Percentiles rank a stretch among this genome's conserved stretches.
phyloP scores from a whole-genome alignment of 2,329 filamentous ascomycete genomes.

The Blastomyces gilchristii region DNA sequence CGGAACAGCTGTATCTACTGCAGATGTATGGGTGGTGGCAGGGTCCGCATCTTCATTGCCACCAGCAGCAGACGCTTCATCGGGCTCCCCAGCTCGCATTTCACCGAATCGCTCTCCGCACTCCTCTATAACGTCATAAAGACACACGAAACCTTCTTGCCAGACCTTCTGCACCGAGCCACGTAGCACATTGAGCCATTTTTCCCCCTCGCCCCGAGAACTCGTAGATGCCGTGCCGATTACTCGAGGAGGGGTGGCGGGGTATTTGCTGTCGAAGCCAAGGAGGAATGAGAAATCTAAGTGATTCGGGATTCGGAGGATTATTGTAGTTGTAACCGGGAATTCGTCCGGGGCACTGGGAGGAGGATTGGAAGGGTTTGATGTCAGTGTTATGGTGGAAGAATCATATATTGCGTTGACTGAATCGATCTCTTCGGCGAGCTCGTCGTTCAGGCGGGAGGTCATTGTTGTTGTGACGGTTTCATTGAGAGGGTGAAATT shows the following conservation, averaged over 20 bases:
- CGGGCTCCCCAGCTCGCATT: conserved; percentile 33
- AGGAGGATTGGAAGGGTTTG: conserved; percentile 16
- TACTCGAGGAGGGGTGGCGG: conserved; percentile 60
- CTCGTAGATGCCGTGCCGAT: conserved; percentile 72
- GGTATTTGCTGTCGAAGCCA: conserved; percentile 64
- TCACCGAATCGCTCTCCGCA: conserved; percentile 44
- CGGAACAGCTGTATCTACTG: conserved; percentile 17
- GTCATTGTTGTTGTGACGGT: conserved; percentile 11
- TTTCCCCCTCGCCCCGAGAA: conserved; percentile 59
- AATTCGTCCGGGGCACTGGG: conserved; percentile 22
- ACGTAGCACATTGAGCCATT: conserved; percentile 58
- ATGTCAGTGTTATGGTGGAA: conserved; percentile 45
- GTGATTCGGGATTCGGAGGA: conserved; percentile 56
- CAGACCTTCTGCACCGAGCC: conserved; percentile 59
- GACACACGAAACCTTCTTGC: conserved; percentile 63
- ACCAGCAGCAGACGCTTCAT: not conserved
- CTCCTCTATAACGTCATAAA: conserved; percentile 82
- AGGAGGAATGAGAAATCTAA: conserved; percentile 40
- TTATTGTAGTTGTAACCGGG: conserved; percentile 36
- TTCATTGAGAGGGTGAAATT: not conserved
- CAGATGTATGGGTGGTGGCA: conserved; percentile 15
- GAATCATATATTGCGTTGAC: conserved; percentile 52
- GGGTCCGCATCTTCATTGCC: conserved; percentile 15
- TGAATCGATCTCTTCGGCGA: conserved; percentile 39
- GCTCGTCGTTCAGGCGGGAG: conserved; percentile 27